Conservation (phyloP, 345 rosid genomes). For the Passiflora organensis region DNA sequence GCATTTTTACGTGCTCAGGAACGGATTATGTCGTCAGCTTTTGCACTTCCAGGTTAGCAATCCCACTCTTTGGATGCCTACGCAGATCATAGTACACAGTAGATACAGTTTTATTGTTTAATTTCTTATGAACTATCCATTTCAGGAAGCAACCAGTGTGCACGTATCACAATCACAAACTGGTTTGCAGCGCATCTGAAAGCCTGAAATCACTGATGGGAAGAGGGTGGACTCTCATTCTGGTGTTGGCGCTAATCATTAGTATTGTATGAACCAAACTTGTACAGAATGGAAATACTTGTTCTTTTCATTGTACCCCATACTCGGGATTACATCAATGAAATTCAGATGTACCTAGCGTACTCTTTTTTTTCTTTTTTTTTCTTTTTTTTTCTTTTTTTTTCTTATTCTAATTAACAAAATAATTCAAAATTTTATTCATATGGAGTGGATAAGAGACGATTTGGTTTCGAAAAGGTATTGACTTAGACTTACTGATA, state of each 20-base stretch:
- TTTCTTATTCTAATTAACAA: background rate
- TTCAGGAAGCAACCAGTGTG: slow-evolving; percentile 56
- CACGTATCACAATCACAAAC: slow-evolving; percentile 61
- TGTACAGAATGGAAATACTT: background rate
- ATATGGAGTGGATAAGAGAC: too few relatives aligned
- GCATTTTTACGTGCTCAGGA: slow-evolving; percentile 65
- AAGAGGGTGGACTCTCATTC: slow-evolving; percentile 32
- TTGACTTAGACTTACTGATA: too few relatives aligned
- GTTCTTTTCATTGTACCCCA: too few relatives aligned
- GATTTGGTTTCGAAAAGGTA: too few relatives aligned
- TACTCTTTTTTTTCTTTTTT: background rate
- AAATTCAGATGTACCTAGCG: too few relatives aligned
- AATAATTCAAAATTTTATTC: background rate
- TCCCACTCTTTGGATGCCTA: background rate
- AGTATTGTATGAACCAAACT: background rate
- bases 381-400: background rate
- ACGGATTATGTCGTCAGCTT: slow-evolving; percentile 70
- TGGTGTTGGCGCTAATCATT: slow-evolving; percentile 17
- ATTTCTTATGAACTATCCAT: background rate
- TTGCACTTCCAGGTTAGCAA: slow-evolving; percentile 53
- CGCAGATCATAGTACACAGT: too few relatives aligned
- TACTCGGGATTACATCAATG: too few relatives aligned
- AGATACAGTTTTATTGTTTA: too few relatives aligned
- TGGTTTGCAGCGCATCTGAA: slow-evolving; percentile 47
- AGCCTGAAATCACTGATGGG: slow-evolving; percentile 30